These are phyloP conservation scores for Hsuehochloa calcarea DNA, from an alignment of 176 grass and related monocot species.

Conservation along the genomic window DNA sequence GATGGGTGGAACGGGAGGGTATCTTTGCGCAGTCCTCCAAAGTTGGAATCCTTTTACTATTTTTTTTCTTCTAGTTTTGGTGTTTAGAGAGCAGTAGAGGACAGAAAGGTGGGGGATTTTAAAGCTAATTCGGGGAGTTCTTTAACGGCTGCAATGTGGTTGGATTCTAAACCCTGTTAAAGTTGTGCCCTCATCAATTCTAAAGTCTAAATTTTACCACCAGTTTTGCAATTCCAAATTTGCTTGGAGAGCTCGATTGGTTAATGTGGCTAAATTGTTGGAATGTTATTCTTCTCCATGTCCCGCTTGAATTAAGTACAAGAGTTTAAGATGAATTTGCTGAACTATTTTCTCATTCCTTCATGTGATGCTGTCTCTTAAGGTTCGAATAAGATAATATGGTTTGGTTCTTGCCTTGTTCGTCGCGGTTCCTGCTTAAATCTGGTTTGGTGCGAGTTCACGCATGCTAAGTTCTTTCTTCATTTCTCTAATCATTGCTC, in stretches of 20 bases:
- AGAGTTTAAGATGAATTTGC: background rate
- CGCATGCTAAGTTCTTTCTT: background rate
- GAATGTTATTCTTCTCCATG: background rate
- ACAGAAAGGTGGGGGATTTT: background rate
- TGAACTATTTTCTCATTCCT: background rate
- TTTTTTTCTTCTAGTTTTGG: background rate
- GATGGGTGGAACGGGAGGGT: background rate
- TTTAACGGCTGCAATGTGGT: background rate
- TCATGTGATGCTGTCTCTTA: background rate
- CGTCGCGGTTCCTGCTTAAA: background rate
- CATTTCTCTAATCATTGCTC: background rate
- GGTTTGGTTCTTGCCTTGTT: background rate
- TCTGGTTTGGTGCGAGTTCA: background rate
- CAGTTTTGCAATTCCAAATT: background rate
- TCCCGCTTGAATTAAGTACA: background rate
- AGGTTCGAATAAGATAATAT: background rate
- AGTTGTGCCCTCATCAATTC: background rate
- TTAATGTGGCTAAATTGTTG: background rate
- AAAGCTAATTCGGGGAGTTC: slow-evolving; percentile 7
- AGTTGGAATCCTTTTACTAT: background rate
- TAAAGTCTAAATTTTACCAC: background rate
- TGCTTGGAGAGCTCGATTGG: background rate
- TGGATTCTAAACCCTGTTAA: slow-evolving; percentile 12
- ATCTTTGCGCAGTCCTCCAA: slow-evolving; percentile 6
- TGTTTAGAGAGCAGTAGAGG: background rate